Conservation (phyloP, 148 eudicot genomes). For the Talinum fruticosum region DNA sequence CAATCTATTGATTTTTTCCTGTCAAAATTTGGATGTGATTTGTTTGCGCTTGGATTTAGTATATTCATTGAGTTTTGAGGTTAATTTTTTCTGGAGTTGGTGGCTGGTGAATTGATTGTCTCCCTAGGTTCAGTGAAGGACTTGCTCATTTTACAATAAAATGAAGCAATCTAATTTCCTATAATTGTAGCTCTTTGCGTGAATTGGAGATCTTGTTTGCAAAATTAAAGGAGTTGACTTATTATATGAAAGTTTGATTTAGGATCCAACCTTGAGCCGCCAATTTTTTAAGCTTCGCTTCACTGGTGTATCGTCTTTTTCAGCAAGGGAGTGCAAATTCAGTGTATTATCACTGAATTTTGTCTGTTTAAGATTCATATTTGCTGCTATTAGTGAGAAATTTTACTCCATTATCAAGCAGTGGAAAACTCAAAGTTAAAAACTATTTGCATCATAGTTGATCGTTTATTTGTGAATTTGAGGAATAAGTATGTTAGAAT, state of each 20-base stretch:
- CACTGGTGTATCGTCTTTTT: no score
- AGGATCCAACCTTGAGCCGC: not conserved
- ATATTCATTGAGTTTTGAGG: not conserved
- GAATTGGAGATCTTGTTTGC: slow-evolving; percentile 1
- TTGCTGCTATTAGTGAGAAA: not conserved
- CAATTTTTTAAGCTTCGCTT: not conserved
- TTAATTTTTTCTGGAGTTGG: not conserved
- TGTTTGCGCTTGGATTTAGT: not conserved
- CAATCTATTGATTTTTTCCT: not conserved
- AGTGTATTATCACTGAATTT: not conserved
- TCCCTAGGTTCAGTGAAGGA: not conserved
- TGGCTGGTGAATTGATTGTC: not conserved
- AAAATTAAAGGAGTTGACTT: not conserved
- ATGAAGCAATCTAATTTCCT: not conserved
- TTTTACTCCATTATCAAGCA: not conserved
- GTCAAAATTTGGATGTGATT: not conserved
- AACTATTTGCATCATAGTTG: not conserved
- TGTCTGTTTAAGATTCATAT: no score
- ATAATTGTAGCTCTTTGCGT: not conserved
- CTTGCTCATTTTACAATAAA: not conserved
- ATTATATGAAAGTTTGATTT: not conserved
- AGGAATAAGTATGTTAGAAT: not conserved
- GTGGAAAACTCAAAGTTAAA: not conserved
- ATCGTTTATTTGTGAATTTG: not conserved
- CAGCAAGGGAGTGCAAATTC: not conserved